Evolutionary conservation across 1,139 yeast genomes (phyloP).

Genomic region (Wickerhamomyces sp.): DNA sequence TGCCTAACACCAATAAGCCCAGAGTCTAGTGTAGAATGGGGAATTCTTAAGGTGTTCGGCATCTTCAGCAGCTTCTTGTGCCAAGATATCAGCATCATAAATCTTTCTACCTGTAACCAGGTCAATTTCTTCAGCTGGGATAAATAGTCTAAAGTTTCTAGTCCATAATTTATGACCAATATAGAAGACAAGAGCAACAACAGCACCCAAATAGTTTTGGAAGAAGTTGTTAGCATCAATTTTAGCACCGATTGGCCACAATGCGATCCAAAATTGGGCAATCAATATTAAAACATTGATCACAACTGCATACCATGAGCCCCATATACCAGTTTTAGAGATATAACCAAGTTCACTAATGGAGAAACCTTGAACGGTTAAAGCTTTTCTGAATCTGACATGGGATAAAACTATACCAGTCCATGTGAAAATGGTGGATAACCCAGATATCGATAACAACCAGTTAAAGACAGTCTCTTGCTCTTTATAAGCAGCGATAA

Average conservation of each 20-base stretch:
- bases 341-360: constrained; percentile 64
- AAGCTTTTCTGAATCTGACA: constrained; percentile 67
- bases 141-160: constrained; percentile 39
- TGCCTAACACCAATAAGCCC: constrained; percentile 49
- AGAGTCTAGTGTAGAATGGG: constrained; percentile 32
- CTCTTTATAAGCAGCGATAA: constrained; percentile 61
- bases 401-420: constrained; percentile 68
- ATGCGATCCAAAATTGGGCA: constrained; percentile 81
- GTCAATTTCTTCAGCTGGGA: constrained; percentile 45
- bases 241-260: constrained; percentile 55
- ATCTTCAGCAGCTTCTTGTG: constrained; percentile 48
- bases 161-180: constrained; percentile 46
- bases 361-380: constrained; percentile 59
- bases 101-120: constrained; percentile 52
- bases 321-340: constrained; percentile 65
- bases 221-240: constrained; percentile 51
- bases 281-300: constrained; percentile 62
- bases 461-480: constrained; percentile 65
- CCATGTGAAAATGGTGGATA: constrained; percentile 85
- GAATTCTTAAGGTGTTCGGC: constrained; percentile 32
- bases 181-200: constrained; percentile 46
- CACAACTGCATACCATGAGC: constrained; percentile 61
- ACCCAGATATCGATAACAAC: constrained; percentile 77
- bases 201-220: constrained; percentile 49
- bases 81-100: constrained; percentile 46